phyloP scores from a whole-genome alignment of 164 flowering plant species.

The Vitis labrusca region DNA sequence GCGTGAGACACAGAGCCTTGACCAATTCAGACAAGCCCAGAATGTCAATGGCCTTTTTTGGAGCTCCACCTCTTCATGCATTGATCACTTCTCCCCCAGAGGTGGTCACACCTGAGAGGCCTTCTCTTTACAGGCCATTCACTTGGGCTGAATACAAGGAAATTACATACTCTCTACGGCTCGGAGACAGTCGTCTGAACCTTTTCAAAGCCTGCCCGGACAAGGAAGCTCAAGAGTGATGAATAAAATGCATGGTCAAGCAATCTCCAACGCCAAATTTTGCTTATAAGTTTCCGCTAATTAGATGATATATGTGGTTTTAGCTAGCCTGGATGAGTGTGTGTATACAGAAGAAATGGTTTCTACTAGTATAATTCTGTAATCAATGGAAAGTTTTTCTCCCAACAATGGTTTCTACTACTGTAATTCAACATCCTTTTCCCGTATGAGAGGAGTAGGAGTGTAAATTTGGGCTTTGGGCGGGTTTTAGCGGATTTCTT shows the following conservation, averaged over 20 bases:
- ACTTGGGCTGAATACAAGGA: slow-evolving; percentile 61
- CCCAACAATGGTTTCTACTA: background rate
- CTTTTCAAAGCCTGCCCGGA: slow-evolving; percentile 15
- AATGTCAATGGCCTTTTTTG: slow-evolving; percentile 42
- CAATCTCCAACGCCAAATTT: background rate
- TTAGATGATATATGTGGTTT: too few relatives aligned
- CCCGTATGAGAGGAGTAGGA: too few relatives aligned
- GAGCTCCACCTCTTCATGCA: slow-evolving; percentile 32
- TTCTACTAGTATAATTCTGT: background rate
- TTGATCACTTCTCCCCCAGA: slow-evolving; percentile 22
- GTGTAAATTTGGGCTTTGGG: too few relatives aligned
- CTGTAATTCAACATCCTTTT: too few relatives aligned
- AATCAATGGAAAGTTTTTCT: background rate
- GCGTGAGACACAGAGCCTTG: slow-evolving; percentile 50
- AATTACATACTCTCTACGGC: slow-evolving; percentile 26
- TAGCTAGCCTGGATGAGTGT: too few relatives aligned
- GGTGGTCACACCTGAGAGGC: slow-evolving; percentile 17
- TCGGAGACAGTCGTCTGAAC: slow-evolving; percentile 37
- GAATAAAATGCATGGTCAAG: background rate
- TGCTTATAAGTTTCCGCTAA: background rate
- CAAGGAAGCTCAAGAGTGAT: background rate
- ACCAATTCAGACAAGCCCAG: slow-evolving; percentile 22
- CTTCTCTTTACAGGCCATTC: slow-evolving; percentile 33
- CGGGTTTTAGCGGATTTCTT: background rate
- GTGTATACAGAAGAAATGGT: background rate